Percentiles rank a stretch among this genome's conserved stretches.
phyloP scores from a whole-genome alignment of 768 basidiomycete genomes.

The Favolaschia claudopus region DNA sequence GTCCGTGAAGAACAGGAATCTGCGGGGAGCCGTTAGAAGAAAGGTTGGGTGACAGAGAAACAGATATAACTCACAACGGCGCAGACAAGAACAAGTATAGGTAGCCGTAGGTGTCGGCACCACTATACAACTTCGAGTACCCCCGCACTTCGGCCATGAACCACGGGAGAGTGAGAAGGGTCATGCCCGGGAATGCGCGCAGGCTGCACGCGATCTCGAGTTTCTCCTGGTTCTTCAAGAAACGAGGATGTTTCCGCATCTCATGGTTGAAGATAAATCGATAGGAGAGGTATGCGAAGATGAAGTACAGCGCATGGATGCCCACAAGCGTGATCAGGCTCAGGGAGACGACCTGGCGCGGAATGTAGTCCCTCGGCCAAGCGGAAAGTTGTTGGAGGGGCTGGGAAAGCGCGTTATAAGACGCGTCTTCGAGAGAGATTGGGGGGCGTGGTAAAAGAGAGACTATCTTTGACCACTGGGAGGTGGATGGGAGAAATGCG shows the following conservation, averaged over 20 bases:
- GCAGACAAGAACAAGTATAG: constrained; percentile 72
- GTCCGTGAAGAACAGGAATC: constrained; percentile 89
- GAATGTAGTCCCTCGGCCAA: constrained; percentile 87
- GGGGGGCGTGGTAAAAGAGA: constrained; percentile 66
- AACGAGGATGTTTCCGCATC: constrained; percentile 95
- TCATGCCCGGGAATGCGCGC: constrained; percentile 84
- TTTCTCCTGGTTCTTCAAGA: constrained; percentile 86
- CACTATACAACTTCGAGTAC: constrained; percentile 79
- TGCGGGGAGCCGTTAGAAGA: constrained; percentile 34
- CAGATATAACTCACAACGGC: constrained; percentile 60
- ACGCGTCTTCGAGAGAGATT: constrained; percentile 45
- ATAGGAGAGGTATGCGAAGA: constrained; percentile 88
- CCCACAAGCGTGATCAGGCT: constrained; percentile 77
- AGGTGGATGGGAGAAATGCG: constrained; percentile 37
- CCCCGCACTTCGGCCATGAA: constrained; percentile 94
- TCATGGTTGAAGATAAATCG: constrained; percentile 90
- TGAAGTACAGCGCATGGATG: constrained; percentile 86
- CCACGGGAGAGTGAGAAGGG: constrained; percentile 88
- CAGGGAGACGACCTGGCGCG: constrained; percentile 80
- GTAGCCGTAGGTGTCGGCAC: constrained; percentile 82
- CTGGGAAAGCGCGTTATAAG: constrained; percentile 34
- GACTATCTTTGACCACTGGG: constrained; percentile 62
- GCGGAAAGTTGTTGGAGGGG: constrained; percentile 63
- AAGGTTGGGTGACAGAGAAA: neutral
- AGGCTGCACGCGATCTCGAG: constrained; percentile 81